Evolutionary conservation across 2,329 filamentous ascomycete genomes (phyloP).

Genomic region (Colletotrichum eleusines): DNA sequence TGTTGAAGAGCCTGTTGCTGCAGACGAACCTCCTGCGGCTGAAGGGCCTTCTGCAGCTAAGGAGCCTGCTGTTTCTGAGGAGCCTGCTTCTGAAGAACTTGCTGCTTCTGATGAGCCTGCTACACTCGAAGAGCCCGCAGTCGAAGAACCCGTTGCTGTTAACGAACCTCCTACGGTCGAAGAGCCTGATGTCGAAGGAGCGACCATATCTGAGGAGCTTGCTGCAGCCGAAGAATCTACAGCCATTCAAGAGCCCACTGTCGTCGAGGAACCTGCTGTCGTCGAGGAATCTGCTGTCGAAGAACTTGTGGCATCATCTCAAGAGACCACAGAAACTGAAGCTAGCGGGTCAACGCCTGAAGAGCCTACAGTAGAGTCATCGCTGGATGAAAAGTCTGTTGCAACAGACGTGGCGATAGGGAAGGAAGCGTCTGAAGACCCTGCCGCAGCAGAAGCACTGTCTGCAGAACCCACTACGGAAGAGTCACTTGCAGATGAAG

Average conservation of each 20-base stretch:
- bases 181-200: neutral
- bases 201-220: neutral
- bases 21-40: slow-evolving; percentile 9
- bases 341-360: neutral
- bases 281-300: neutral
- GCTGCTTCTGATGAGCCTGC: neutral
- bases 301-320: neutral
- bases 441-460: slow-evolving; percentile 13
- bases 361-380: neutral
- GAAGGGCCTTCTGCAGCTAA: neutral
- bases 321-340: neutral
- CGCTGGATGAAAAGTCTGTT: neutral
- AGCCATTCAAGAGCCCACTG: slow-evolving; percentile 3
- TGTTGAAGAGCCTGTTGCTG: neutral
- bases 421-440: neutral
- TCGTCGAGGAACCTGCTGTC: neutral
- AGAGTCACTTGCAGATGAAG: slow-evolving; percentile 14
- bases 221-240: neutral
- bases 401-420: neutral
- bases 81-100: neutral
- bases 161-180: neutral
- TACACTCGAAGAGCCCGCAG: neutral
- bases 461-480: slow-evolving; percentile 21
- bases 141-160: slow-evolving; percentile 1
- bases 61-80: neutral